Evolutionary conservation across 495 filamentous ascomycete species (phyloP).

Genomic region (Penicillium pulvis): DNA sequence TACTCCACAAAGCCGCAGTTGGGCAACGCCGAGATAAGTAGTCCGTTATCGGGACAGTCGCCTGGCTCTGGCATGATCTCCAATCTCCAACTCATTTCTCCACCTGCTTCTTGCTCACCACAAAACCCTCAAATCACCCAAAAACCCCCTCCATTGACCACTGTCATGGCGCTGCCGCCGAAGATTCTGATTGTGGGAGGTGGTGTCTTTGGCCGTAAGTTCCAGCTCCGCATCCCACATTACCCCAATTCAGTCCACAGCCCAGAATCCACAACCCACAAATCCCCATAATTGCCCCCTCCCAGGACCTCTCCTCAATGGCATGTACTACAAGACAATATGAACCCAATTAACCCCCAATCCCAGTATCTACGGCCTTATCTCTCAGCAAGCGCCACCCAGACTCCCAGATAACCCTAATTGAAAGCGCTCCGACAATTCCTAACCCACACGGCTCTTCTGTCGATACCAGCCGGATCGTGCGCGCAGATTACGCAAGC

Average conservation of each 20-base stretch:
- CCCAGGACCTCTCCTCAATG: not conserved
- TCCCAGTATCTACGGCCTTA: slow-evolving; percentile 62
- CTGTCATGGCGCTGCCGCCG: slow-evolving; percentile 40
- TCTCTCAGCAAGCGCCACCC: slow-evolving; percentile 62
- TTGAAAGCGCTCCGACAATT: slow-evolving; percentile 69
- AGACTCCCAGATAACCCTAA: slow-evolving; percentile 59
- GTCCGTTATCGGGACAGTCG: slow-evolving; percentile 24
- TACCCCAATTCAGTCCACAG: not conserved
- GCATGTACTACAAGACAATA: not conserved
- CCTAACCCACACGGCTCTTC: slow-evolving; percentile 70
- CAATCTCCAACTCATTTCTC: slow-evolving; percentile 7
- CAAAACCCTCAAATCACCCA: not conserved
- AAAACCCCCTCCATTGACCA: not conserved
- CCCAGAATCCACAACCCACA: not conserved
- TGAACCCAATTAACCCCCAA: not conserved
- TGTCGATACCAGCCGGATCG: slow-evolving; percentile 75
- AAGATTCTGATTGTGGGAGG: slow-evolving; percentile 76
- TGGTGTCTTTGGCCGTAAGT: slow-evolving; percentile 72
- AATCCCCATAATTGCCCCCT: slow-evolving; percentile 12
- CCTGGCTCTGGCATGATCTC: not conserved
- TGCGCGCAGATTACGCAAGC: slow-evolving; percentile 81
- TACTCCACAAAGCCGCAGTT: not conserved
- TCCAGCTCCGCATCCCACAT: slow-evolving; percentile 4
- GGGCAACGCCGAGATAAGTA: not conserved
- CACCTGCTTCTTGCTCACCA: slow-evolving; percentile 1